These are phyloP conservation scores for Fusarium liriodendri DNA, from an alignment of 2,329 filamentous ascomycete genomes.

Conservation along the genomic window DNA sequence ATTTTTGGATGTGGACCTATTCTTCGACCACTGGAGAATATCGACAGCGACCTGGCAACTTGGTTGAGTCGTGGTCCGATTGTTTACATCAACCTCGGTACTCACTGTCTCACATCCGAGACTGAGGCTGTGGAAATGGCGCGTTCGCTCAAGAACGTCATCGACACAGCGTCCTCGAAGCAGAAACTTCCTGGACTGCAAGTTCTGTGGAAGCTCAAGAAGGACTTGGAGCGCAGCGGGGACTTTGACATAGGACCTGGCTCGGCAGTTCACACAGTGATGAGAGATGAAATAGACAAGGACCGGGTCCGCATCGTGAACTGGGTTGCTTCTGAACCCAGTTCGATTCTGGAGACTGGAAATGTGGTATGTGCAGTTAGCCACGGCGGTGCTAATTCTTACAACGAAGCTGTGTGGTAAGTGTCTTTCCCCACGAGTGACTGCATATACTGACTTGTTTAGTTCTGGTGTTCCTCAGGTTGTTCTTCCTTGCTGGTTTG, in stretches of 20 bases:
- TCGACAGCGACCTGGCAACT: not conserved
- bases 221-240: not conserved
- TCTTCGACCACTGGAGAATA: not conserved
- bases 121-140: not conserved
- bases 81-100: not conserved
- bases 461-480: constrained; percentile 20
- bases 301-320: constrained; percentile 1
- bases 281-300: not conserved
- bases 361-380: constrained; percentile 15
- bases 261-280: not conserved
- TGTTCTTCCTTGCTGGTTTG: constrained; percentile 14
- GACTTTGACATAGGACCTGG: not conserved
- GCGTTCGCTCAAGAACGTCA: not conserved
- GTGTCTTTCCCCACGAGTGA: not conserved
- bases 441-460: not conserved
- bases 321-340: constrained; percentile 15
- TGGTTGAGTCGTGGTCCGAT: not conserved
- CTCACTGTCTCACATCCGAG: not conserved
- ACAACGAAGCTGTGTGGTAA: not conserved
- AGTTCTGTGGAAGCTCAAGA: not conserved
- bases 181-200: not conserved
- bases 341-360: constrained; percentile 15
- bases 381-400: constrained; percentile 15
- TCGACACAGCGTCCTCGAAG: not conserved
- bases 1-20: not conserved